phyloP scores from a whole-genome alignment of 768 basidiomycete species.

The Mrakia gelida region DNA sequence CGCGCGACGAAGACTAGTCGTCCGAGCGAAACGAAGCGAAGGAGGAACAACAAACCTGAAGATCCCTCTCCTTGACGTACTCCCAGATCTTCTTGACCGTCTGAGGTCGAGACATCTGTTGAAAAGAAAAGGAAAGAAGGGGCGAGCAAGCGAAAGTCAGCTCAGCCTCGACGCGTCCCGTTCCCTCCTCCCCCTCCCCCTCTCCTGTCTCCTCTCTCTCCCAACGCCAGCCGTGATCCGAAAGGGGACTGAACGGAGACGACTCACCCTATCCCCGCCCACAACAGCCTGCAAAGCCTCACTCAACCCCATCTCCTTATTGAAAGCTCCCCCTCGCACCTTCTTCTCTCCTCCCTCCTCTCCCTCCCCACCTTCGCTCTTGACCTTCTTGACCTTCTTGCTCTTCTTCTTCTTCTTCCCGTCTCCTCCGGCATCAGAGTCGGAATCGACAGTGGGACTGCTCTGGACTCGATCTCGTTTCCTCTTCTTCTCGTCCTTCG shows the following conservation, averaged over 20 bases:
- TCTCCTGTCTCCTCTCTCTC: conserved; percentile 39
- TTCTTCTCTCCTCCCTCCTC: conserved; percentile 6
- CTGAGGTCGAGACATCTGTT: conserved; percentile 19
- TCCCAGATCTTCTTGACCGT: conserved; percentile 28
- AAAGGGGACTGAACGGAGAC: conserved; percentile 61
- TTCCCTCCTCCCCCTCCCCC: conserved; percentile 53
- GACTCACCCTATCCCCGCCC: conserved; percentile 58
- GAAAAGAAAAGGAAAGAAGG: background rate
- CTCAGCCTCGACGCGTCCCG: conserved; percentile 40
- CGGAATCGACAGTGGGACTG: background rate
- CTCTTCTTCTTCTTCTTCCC: conserved; percentile 42
- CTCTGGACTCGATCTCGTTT: conserved; percentile 1
- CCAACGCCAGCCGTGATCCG: background rate
- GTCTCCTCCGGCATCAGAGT: background rate
- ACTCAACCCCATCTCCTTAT: conserved; percentile 52
- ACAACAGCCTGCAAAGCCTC: conserved; percentile 34
- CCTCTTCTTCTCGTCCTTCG: background rate
- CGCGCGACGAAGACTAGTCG: too few species aligned
- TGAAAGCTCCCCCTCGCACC: conserved; percentile 39
- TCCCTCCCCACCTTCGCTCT: conserved; percentile 35
- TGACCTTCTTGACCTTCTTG: conserved; percentile 53
- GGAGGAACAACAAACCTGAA: background rate
- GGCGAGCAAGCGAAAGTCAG: background rate
- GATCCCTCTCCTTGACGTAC: conserved; percentile 19
- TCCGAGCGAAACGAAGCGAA: background rate